Base-by-base conservation (phyloP, 495 filamentous ascomycete species). In the Aspergillus baeticus region DNA sequence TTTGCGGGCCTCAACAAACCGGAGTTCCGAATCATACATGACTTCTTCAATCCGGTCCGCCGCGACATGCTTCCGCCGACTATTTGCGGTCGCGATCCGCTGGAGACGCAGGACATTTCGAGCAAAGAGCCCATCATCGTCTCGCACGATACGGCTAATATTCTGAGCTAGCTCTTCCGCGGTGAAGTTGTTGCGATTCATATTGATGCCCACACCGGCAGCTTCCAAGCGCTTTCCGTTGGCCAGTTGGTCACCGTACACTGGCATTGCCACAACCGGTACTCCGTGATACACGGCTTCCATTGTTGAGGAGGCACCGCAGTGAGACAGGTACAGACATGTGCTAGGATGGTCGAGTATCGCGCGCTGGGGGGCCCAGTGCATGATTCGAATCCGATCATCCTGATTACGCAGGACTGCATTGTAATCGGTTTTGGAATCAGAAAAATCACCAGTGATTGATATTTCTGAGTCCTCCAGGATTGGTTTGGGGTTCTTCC, bases 11-110 rank as follows among this genome's bases (percentile, higher is more conserved):
- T 63, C 53, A 26, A 50, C 39, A 33, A 63, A 45, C 17, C 69
- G 57, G 31, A 68, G 53, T 29, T 67, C 67, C 20, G 61, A 57
- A 47, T 75, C 72, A 43, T 70, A 74, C 47, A 75, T 61, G 6
- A 69, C 34, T 58, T 77, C 72, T 35, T 74, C 74, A 15, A 74
- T 58, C 39, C 74, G 59, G 60, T 73, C 74, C 1, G 67, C 72
- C 1, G 61, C 74, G 34, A 65, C 50, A 11, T 72, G 33, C 58
- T 74, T 75, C 33, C 66, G 55, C 20, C 66, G 68, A 0, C 67
- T 34, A 5, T 68, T 65, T 0, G 73, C 57, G 29, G 61, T 62
- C 2, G 72, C 71, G 35, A 77, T 70, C 22, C 67, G 67, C 45
- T 62, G 54, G 60, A 75, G 49, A 0, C 74, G 67, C 23, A 59